Conservation (phyloP, 768 basidiomycete species). For the Phallus indusiatus region DNA sequence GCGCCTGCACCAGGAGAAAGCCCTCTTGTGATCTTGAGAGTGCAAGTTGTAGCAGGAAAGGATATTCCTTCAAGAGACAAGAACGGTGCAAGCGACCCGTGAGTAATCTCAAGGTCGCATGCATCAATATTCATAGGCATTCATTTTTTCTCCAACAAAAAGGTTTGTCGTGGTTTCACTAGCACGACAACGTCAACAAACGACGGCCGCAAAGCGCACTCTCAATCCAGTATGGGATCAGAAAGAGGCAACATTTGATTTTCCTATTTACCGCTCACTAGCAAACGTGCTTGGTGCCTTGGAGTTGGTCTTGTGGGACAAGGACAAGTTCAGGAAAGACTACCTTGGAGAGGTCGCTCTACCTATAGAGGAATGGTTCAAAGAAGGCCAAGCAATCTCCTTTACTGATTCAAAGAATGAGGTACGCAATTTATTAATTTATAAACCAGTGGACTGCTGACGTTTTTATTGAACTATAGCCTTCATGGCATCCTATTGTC, state of each 20-base stretch:
- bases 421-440: constrained; percentile 31
- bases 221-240: constrained; percentile 56
- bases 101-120: constrained; percentile 21
- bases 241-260: constrained; percentile 81
- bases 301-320: constrained; percentile 91
- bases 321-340: constrained; percentile 82
- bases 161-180: constrained; percentile 67
- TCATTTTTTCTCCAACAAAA: not conserved
- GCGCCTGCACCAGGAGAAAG: constrained; percentile 50
- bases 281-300: constrained; percentile 64
- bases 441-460: not conserved
- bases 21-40: constrained; percentile 55
- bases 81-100: constrained; percentile 72
- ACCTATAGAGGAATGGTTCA: constrained; percentile 79
- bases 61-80: constrained; percentile 55
- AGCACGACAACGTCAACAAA: constrained; percentile 50
- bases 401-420: constrained; percentile 62
- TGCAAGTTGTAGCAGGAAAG: constrained; percentile 59
- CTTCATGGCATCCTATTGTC: constrained; percentile 36
- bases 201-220: constrained; percentile 66
- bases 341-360: constrained; percentile 86
- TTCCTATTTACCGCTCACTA: constrained; percentile 71
- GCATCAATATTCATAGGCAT: constrained; percentile 1
- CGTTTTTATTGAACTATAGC: constrained; percentile 24
- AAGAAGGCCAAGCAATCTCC: constrained; percentile 30